Percentiles rank a stretch among this genome's conserved stretches.
Conservation (phyloP, 116 monocot genomes). For the Dioscorea cayenensis region DNA sequence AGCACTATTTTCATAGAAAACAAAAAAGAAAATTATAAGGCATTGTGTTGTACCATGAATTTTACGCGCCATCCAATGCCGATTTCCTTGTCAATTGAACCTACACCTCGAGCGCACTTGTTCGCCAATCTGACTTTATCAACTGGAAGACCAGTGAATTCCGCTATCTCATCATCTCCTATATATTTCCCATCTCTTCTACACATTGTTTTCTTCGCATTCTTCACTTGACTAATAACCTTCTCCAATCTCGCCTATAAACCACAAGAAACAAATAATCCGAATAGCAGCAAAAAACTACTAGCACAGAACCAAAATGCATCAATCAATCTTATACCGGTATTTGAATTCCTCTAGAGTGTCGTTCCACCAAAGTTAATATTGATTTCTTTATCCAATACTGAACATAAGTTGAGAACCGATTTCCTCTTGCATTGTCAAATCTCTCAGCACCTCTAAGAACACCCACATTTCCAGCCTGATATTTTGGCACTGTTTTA, state of each 20-base stretch:
- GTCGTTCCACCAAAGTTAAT: constrained; percentile 35
- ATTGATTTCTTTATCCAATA: constrained; percentile 81
- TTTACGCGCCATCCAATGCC: constrained; percentile 28
- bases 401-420: constrained; percentile 66
- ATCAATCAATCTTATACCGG: constrained; percentile 38
- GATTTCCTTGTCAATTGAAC: constrained; percentile 40
- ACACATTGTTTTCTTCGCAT: constrained; percentile 27
- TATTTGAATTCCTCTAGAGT: constrained; percentile 53
- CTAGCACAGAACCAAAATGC: background rate
- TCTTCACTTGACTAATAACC: constrained; percentile 40
- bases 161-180: constrained; percentile 54
- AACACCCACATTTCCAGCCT: constrained; percentile 71
- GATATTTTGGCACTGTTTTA: constrained; percentile 12
- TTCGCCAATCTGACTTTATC: constrained; percentile 55
- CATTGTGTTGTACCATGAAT: constrained; percentile 27
- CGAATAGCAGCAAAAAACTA: background rate
- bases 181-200: constrained; percentile 28
- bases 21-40: too few species aligned
- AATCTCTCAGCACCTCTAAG: constrained; percentile 78
- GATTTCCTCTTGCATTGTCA: constrained; percentile 54
- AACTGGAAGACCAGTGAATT: constrained; percentile 45
- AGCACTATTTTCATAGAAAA: too few species aligned
- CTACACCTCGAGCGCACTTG: constrained; percentile 34
- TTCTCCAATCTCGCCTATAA: constrained; percentile 55
- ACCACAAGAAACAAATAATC: background rate